These are phyloP conservation scores for Cyclostephanos tholiformis DNA, from an alignment of 108 stramenopile species.

Conservation along the genomic window DNA sequence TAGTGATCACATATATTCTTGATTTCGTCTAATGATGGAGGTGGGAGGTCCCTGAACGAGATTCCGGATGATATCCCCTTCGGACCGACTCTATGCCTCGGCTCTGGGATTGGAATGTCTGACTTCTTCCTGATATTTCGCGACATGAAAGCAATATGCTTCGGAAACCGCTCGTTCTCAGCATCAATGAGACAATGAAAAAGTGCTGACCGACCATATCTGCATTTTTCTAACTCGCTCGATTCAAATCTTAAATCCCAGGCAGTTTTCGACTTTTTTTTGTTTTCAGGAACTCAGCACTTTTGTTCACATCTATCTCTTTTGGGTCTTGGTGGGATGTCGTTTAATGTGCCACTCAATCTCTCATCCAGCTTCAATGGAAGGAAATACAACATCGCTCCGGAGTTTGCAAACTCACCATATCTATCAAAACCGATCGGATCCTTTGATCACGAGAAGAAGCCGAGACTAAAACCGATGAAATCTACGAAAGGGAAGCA, in stretches of 20 bases:
- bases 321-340: neutral
- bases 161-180: neutral
- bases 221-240: too few species aligned
- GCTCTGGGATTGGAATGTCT: constrained; percentile 51
- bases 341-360: neutral
- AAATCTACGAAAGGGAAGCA: constrained; percentile 21
- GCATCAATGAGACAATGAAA: too few species aligned
- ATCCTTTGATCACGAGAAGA: constrained; percentile 13
- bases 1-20: constrained; percentile 79
- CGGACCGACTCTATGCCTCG: constrained; percentile 55
- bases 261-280: too few species aligned
- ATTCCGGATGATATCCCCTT: constrained; percentile 67
- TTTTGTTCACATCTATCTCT: too few species aligned
- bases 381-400: constrained; percentile 27
- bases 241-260: too few species aligned
- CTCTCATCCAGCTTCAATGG: neutral
- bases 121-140: constrained; percentile 31
- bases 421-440: constrained; percentile 37
- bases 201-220: too few species aligned
- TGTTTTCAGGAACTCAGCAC: too few species aligned
- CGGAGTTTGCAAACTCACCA: constrained; percentile 22
- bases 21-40: constrained; percentile 61
- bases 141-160: constrained; percentile 9
- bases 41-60: constrained; percentile 64
- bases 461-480: neutral